phyloP scores from a whole-genome alignment of 192 early-diverging fungal species.

The Coemansia sp. region DNA sequence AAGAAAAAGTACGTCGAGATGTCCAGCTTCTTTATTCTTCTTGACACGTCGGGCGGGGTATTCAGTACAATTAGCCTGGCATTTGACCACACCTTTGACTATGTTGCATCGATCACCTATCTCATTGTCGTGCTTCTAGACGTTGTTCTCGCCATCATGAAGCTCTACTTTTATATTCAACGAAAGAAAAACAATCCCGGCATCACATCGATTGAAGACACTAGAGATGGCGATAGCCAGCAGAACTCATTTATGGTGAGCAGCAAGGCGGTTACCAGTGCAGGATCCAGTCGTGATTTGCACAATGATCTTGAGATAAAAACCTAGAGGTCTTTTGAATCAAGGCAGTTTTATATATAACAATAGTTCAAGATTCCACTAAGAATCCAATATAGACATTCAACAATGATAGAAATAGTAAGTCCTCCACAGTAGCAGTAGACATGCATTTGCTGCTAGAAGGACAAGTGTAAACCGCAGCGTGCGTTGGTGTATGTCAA shows the following conservation, averaged over 20 bases:
- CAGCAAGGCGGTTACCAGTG: background rate
- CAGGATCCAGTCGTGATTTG: background rate
- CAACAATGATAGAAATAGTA: constrained; percentile 4
- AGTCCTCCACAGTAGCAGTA: background rate
- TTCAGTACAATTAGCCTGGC: constrained; percentile 53
- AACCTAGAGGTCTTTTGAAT: too few relatives aligned
- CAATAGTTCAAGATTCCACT: background rate
- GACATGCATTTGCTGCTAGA: constrained; percentile 18
- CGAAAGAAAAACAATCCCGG: constrained; percentile 28
- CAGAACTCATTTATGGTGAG: background rate
- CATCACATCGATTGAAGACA: background rate
- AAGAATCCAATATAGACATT: background rate
- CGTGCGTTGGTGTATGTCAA: constrained; percentile 32
- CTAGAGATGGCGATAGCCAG: background rate
- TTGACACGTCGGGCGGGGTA: constrained; percentile 43
- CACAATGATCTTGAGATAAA: background rate
- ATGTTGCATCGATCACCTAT: constrained; percentile 53
- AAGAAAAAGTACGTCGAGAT: constrained; percentile 51
- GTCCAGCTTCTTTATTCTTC: constrained; percentile 47
- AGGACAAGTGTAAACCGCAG: constrained; percentile 23
- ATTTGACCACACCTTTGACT: constrained; percentile 51
- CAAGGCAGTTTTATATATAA: too few relatives aligned
- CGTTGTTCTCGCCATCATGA: constrained; percentile 41
- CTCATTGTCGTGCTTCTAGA: constrained; percentile 49
- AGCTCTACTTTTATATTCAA: constrained; percentile 34